Evolutionary conservation across 352 stramenopile genomes (phyloP), one percentile per base, ranked within the genome.

Genomic region (Phytopythium kandeliae): DNA sequence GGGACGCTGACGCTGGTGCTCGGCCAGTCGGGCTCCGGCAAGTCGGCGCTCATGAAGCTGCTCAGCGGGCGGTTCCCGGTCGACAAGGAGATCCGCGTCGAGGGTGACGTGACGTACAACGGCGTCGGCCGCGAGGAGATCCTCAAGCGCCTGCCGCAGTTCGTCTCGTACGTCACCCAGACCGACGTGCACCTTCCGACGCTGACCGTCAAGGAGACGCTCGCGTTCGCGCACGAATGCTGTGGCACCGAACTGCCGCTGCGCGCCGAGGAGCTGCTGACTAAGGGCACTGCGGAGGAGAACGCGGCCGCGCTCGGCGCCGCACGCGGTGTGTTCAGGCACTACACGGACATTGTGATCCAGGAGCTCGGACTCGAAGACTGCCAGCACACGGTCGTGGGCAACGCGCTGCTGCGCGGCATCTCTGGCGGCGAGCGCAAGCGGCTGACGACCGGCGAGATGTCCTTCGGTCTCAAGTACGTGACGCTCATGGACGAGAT

Each of bases 401-500:
- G 69, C 15, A 50, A 96, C 60, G 73, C 69, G 5, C 60, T 78
- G 31, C 49, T 95, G 43, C 79, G 86, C 30, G 90, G 90, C 22
- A 78, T 97, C 6, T 86, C 64, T 33, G 90, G 89, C 34, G 90
- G 90, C 21, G 84, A 97, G 64, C 78, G 78, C 25, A 65, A 85
- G 17, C 75, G 91, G 28, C 85, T 65, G 7, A 69, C 62, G 0
- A 61, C 43, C 6, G 62, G 57, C 11, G 62, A 65, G n/a, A 61
- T 58, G 95, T 6, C 95, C 71, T 65, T 85, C 33, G 62, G 66
- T 17, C 48, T 63, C 26, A 59, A 70, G 37, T 63, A 55, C 17
- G 70, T 93, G 5, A 56, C 78, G 17, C 85, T 89, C 37, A 78
- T 73, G 54, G 90, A 98, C 63, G 80, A 94, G 69, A 96, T 98